Evolutionary conservation across 2,329 filamentous ascomycete genomes (phyloP).

Genomic region (Biscogniauxia sp.): DNA sequence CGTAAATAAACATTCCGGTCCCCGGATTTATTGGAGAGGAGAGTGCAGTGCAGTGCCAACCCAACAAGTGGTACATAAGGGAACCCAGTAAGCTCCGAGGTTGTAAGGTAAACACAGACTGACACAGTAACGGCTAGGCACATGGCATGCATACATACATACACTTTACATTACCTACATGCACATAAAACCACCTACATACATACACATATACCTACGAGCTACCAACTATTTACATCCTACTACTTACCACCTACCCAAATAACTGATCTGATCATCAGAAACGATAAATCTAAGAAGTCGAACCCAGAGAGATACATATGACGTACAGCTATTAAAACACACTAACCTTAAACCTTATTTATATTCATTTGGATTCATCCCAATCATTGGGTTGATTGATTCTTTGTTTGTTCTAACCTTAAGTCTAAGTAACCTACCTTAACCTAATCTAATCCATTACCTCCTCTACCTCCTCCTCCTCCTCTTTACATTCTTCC

Average conservation of each 20-base stretch:
- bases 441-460: no score
- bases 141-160: not conserved
- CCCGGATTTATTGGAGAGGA: not conserved
- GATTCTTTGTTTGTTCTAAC: no score
- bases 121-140: not conserved
- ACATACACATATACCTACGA: not conserved
- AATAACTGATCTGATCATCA: not conserved
- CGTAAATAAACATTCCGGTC: conserved; percentile 32
- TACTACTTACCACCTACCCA: not conserved
- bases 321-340: not conserved
- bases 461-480: no score
- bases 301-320: not conserved
- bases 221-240: not conserved
- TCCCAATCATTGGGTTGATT: no score
- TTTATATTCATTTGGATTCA: no score
- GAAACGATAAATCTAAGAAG: not conserved
- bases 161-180: conserved; percentile 1
- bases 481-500: no score
- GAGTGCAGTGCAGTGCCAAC: not conserved
- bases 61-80: not conserved
- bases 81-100: no score
- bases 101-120: not conserved
- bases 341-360: not conserved
- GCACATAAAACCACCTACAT: not conserved
- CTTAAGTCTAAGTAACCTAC: no score